Evolutionary conservation across 225 moss, liverwort and hornwort species (phyloP).

Genomic region (Polytrichum formosum): DNA sequence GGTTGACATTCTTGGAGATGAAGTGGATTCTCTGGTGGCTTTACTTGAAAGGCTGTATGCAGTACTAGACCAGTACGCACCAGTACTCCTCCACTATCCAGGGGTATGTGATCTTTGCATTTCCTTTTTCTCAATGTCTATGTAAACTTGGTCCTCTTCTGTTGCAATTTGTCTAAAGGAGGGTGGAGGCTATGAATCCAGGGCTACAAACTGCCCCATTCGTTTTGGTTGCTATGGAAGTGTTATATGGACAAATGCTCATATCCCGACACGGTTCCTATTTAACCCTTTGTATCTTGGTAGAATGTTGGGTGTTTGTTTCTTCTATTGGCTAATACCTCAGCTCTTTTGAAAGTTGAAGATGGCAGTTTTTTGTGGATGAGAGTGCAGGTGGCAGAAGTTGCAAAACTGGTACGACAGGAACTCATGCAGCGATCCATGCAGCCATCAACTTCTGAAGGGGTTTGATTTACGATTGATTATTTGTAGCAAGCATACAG

Average conservation of each 20-base stretch:
- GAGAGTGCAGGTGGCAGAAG: slow-evolving; percentile 45
- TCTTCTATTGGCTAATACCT: neutral
- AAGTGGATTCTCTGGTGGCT: slow-evolving; percentile 77
- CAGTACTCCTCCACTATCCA: slow-evolving; percentile 75
- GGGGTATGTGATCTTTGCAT: slow-evolving; percentile 35
- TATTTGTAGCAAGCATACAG: too few relatives aligned
- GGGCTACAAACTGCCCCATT: neutral
- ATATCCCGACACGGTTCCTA: neutral
- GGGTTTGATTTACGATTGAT: too few relatives aligned
- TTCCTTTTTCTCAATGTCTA: slow-evolving; percentile 7
- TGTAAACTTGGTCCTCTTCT: neutral
- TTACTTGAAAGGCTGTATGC: slow-evolving; percentile 74
- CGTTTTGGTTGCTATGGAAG: neutral
- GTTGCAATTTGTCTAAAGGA: neutral
- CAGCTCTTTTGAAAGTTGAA: neutral
- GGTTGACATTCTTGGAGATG: slow-evolving; percentile 94
- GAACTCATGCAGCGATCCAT: slow-evolving; percentile 39
- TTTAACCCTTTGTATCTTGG: neutral
- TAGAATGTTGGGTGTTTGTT: neutral
- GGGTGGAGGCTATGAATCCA: too few relatives aligned
- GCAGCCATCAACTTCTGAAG: slow-evolving; percentile 13
- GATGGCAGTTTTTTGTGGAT: neutral
- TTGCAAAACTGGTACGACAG: slow-evolving; percentile 35
- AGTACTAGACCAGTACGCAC: slow-evolving; percentile 59
- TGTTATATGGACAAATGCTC: neutral